Evolutionary conservation across 257 asterid genomes (phyloP), one percentile per base, ranked within the genome.

Genomic region (Fraxinus quadrangulata): DNA sequence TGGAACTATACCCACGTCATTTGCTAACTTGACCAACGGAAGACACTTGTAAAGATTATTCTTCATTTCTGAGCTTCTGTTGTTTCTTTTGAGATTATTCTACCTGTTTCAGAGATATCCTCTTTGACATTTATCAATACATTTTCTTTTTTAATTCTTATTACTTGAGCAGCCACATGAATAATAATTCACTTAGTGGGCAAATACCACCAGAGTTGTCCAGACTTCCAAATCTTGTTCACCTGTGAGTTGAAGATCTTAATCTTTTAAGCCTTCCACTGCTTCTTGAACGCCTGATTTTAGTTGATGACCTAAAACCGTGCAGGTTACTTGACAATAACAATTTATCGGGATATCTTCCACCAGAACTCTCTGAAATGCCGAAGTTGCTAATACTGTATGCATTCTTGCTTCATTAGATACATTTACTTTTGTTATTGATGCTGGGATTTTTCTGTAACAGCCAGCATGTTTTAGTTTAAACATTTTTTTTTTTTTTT

Each of bases 241-340:
- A 96, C 86, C 72, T 96, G 99, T 96, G 90, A 92, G 99, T 92
- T 37, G 74, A 71, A 77, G 39, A 14, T 51, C 49, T 69, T 51
- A 77, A 65, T 31, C 30, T 30, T 71, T 45, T 21, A 39, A 16
- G 75, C 24, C 69, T 72, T 74, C 71, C 59, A 39, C 24, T 49
- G 37, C 31, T 5, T 75, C 70, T 76, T 70, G 72, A 63, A 70
- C 26, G 39, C 83, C n/a, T 65, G 39, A 26, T 67, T 37, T 66
- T 67, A 80, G 37, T 75, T 70, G 49, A 24, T 80, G 61, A 81
- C 69, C 67, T 36, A 10, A 61, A 51, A 75, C 36, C 72, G 73
- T 90, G 78, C 97, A 96, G 99, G 89, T 90, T 96, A 88, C 94
- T 96, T 68, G 99, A 96, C 84, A 96, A 90, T 88, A 96, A 96